A percentile compares a stretch with the other conserved stretches of the same genome.
These are phyloP conservation scores for Cenchrus fungigraminus DNA, from an alignment of 176 grass and related monocot species.

Conservation along the genomic window DNA sequence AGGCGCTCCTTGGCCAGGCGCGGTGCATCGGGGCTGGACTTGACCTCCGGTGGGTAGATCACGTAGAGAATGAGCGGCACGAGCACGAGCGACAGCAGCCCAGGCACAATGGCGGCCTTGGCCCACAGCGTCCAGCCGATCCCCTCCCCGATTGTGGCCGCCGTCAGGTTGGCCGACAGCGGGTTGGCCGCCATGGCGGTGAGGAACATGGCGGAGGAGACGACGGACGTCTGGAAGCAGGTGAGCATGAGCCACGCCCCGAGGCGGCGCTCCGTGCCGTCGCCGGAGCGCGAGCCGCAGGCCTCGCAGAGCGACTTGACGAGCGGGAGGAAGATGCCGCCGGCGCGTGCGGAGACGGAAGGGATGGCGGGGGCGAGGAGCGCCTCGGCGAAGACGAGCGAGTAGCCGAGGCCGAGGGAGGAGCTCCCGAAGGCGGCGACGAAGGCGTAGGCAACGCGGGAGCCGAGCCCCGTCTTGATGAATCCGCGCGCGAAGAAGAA, in stretches of 20 bases:
- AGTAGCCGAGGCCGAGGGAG: conserved; percentile 87
- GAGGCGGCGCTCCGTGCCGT: conserved; percentile 72
- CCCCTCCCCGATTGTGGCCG: conserved; percentile 61
- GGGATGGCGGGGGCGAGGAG: conserved; percentile 91
- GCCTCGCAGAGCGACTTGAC: conserved; percentile 90
- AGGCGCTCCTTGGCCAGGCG: conserved; percentile 85
- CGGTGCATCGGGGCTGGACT: conserved; percentile 82
- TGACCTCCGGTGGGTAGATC: conserved; percentile 89
- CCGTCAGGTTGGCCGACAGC: conserved; percentile 84
- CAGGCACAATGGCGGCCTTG: conserved; percentile 83
- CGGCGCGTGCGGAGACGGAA: conserved; percentile 81
- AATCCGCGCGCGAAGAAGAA: conserved; percentile 97
- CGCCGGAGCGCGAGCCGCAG: conserved; percentile 73
- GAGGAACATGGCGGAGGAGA: conserved; percentile 96
- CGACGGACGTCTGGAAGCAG: conserved; percentile 92
- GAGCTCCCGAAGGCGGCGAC: conserved; percentile 83
- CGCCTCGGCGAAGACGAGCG: conserved; percentile 94
- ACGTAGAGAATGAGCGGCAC: conserved; percentile 85
- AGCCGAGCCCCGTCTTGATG: conserved; percentile 94
- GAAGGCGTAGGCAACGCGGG: conserved; percentile 88
- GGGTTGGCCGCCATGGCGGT: conserved; percentile 94
- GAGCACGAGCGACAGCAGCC: conserved; percentile 71
- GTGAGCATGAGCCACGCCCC: conserved; percentile 99
- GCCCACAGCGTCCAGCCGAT: conserved; percentile 99
- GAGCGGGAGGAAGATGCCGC: conserved; percentile 91